Percentiles rank a stretch among this genome's conserved stretches.
Evolutionary conservation across 768 basidiomycete species (phyloP).

Genomic region (Hemileccinum rubropunctum): DNA sequence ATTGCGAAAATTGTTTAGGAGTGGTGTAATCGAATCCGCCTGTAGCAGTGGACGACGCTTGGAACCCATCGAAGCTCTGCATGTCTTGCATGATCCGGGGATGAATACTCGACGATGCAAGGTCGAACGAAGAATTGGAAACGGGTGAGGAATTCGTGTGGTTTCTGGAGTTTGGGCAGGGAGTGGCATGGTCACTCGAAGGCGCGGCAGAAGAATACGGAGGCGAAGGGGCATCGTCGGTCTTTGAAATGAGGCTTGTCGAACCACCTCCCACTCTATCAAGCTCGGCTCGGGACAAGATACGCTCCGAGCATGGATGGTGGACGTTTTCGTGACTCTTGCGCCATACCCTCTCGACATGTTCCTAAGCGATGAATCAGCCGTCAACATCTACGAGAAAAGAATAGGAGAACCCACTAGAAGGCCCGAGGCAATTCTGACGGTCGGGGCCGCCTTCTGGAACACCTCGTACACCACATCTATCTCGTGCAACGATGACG

Average conservation of each 20-base stretch:
- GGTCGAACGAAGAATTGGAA: constrained; percentile 6
- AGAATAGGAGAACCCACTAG: constrained; percentile 33
- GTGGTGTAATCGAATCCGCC: constrained; percentile 30
- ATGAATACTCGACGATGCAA: constrained; percentile 17
- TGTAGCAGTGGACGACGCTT: constrained; percentile 15
- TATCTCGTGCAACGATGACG: constrained; percentile 47
- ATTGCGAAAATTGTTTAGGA: constrained; percentile 24
- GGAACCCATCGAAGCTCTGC: constrained; percentile 40
- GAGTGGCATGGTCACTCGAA: constrained; percentile 13
- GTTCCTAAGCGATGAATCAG: constrained; percentile 29
- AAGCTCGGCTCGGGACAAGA: constrained; percentile 44
- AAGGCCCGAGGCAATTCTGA: constrained; percentile 44
- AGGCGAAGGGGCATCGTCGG: constrained; percentile 2
- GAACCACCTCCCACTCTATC: constrained; percentile 52
- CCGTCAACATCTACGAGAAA: background rate
- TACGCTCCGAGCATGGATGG: constrained; percentile 22
- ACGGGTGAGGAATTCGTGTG: background rate
- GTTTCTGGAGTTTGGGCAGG: constrained; percentile 8
- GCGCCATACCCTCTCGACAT: constrained; percentile 39
- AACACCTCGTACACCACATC: constrained; percentile 44
- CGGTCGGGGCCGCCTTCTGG: constrained; percentile 43
- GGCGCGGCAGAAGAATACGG: constrained; percentile 6
- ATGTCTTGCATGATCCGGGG: constrained; percentile 51
- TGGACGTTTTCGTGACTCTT: constrained; percentile 45
- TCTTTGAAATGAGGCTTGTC: constrained; percentile 41